Conservation (phyloP, 257 asterid species). For the Osmanthus fragrans region DNA sequence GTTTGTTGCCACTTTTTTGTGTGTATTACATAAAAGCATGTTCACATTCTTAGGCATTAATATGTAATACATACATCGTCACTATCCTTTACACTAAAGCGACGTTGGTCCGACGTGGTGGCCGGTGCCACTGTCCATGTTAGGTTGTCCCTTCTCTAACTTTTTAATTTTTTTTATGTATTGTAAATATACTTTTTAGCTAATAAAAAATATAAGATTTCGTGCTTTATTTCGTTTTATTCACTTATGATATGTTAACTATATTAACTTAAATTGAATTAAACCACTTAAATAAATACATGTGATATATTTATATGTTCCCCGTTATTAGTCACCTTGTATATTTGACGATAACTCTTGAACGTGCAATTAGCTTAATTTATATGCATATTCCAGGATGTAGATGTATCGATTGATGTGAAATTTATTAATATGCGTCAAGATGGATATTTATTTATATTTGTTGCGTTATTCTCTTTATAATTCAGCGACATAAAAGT, state of each 20-base stretch:
- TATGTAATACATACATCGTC: constrained; percentile 15
- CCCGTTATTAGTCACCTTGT: background rate
- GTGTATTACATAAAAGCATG: constrained; percentile 3
- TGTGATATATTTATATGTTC: background rate
- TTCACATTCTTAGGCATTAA: constrained; percentile 16
- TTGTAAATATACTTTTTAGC: background rate
- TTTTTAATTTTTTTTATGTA: constrained; percentile 11
- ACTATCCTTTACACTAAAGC: constrained; percentile 27
- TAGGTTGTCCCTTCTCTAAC: constrained; percentile 28
- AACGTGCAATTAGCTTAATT: constrained; percentile 2
- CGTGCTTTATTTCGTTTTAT: background rate
- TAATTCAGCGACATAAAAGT: too few relatives aligned
- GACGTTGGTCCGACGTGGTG: constrained; percentile 38
- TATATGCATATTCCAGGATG: background rate
- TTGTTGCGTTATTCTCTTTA: too few relatives aligned
- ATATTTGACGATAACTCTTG: too few relatives aligned
- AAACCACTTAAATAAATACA: background rate
- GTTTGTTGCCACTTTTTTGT: constrained; percentile 1
- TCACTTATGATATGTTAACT: background rate
- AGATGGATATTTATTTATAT: too few relatives aligned
- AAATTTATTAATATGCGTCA: too few relatives aligned
- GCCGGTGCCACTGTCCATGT: constrained; percentile 22
- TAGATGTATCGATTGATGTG: background rate
- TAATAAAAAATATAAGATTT: constrained; percentile 2
- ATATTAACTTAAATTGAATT: too few relatives aligned